These are phyloP conservation scores for Chaetoceros muelleri DNA, from an alignment of 108 stramenopile species.

Conservation along the genomic window DNA sequence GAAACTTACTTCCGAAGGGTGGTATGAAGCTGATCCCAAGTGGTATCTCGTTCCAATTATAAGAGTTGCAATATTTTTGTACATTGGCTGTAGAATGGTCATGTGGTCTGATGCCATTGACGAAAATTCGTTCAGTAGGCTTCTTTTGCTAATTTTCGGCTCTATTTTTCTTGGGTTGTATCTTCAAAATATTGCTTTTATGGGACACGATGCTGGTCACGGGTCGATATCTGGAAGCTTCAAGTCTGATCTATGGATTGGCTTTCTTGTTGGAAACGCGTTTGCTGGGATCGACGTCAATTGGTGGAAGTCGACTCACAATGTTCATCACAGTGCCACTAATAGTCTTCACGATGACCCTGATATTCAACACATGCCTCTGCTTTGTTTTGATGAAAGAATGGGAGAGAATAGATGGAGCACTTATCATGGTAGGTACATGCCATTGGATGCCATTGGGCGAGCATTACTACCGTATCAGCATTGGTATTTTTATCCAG, in stretches of 20 bases:
- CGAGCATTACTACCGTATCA: slow-evolving; percentile 70
- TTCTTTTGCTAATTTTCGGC: slow-evolving; percentile 1
- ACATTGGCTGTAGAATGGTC: background rate
- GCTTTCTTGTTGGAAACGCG: slow-evolving; percentile 34
- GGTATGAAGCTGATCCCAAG: background rate
- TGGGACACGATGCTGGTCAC: slow-evolving; percentile 89
- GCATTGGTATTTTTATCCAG: slow-evolving; percentile 80
- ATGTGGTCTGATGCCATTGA: background rate
- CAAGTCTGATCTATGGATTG: slow-evolving; percentile 38
- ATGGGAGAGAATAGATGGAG: slow-evolving; percentile 18
- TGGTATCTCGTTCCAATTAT: background rate
- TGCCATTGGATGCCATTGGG: slow-evolving; percentile 52
- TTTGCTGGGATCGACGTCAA: slow-evolving; percentile 65
- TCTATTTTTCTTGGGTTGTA: slow-evolving; percentile 47
- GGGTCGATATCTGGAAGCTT: slow-evolving; percentile 55
- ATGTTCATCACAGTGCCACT: slow-evolving; percentile 84
- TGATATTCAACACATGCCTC: slow-evolving; percentile 90
- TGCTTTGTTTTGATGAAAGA: slow-evolving; percentile 24
- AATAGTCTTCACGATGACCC: slow-evolving; percentile 85
- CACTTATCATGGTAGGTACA: slow-evolving; percentile 61
- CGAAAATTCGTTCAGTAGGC: background rate
- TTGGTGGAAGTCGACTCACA: slow-evolving; percentile 93
- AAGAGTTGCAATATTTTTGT: background rate
- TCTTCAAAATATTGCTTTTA: slow-evolving; percentile 87
- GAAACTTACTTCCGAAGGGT: background rate